phyloP scores from a whole-genome alignment of 495 filamentous ascomycete species.

The Trichoderma orchidacearum region DNA sequence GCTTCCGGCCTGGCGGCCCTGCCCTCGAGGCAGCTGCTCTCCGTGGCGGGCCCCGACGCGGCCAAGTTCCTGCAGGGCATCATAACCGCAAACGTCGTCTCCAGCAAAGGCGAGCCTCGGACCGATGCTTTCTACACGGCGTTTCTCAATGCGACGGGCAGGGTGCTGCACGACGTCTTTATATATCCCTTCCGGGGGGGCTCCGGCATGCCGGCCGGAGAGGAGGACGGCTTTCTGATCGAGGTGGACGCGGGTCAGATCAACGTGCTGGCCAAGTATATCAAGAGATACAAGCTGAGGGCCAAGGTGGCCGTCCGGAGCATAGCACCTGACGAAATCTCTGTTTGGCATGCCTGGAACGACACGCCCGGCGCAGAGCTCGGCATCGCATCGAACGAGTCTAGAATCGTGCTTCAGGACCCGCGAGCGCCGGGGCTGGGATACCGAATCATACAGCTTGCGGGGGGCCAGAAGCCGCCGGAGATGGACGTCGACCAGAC shows the following conservation, averaged over 20 bases:
- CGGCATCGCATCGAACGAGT: constrained; percentile 9
- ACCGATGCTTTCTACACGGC: constrained; percentile 52
- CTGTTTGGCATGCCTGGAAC: constrained; percentile 57
- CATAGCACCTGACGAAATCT: constrained; percentile 46
- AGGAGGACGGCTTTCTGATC: constrained; percentile 54
- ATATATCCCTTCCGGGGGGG: constrained; percentile 50
- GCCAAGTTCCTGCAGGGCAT: constrained; percentile 78
- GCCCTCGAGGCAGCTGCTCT: constrained; percentile 61
- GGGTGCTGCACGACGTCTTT: constrained; percentile 79
- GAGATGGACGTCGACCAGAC: constrained; percentile 16
- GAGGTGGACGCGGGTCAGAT: constrained; percentile 64
- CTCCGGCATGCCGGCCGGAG: constrained; percentile 7
- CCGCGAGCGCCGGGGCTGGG: constrained; percentile 58
- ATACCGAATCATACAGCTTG: constrained; percentile 34
- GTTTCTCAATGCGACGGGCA: constrained; percentile 76
- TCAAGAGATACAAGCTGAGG: constrained; percentile 73
- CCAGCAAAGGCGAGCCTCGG: constrained; percentile 10
- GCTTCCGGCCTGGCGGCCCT: constrained; percentile 38
- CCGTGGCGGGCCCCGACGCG: constrained; percentile 63
- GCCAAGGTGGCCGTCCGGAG: constrained; percentile 58
- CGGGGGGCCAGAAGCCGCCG: constrained; percentile 12
- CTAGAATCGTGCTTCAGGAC: constrained; percentile 40
- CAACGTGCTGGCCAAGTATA: constrained; percentile 45
- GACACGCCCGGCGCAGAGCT: neutral
- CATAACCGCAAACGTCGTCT: constrained; percentile 57